phyloP scores from a whole-genome alignment of 345 rosid species.

The Hypericum perforatum region DNA sequence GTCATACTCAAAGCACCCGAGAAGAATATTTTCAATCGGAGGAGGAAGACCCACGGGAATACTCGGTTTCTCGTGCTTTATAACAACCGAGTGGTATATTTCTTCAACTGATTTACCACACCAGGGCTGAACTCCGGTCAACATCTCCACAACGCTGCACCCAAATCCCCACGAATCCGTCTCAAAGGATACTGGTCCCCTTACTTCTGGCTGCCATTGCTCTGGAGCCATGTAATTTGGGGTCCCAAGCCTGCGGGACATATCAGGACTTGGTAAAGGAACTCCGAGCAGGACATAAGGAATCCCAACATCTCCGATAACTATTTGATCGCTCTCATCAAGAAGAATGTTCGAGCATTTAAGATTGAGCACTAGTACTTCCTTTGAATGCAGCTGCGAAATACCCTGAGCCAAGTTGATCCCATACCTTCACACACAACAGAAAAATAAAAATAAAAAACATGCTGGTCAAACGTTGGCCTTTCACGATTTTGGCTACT shows the following conservation, averaged over 20 bases:
- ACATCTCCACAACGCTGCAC: slow-evolving; percentile 87
- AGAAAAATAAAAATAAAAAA: neutral
- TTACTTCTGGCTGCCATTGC: slow-evolving; percentile 83
- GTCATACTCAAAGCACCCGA: slow-evolving; percentile 84
- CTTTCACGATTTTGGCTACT: neutral
- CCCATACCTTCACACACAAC: slow-evolving; percentile 49
- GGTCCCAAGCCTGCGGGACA: slow-evolving; percentile 63
- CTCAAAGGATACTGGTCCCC: slow-evolving; percentile 83
- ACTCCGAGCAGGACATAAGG: slow-evolving; percentile 65
- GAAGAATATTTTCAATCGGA: slow-evolving; percentile 54
- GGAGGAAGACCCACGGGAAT: slow-evolving; percentile 74
- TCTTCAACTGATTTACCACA: slow-evolving; percentile 53
- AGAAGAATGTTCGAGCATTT: slow-evolving; percentile 76
- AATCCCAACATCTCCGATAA: slow-evolving; percentile 75
- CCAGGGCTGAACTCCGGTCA: slow-evolving; percentile 83
- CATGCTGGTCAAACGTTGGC: neutral
- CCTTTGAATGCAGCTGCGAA: slow-evolving; percentile 55
- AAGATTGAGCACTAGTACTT: slow-evolving; percentile 61
- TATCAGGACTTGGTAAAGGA: slow-evolving; percentile 54
- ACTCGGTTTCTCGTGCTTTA: slow-evolving; percentile 55
- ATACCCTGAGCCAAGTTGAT: slow-evolving; percentile 61
- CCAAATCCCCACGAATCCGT: slow-evolving; percentile 95
- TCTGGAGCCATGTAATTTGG: slow-evolving; percentile 99
- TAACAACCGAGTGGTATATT: slow-evolving; percentile 56
- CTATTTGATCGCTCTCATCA: slow-evolving; percentile 49